These are phyloP conservation scores for Brasilioporus rufonigricans DNA, from an alignment of 768 basidiomycete genomes.

Conservation along the genomic window DNA sequence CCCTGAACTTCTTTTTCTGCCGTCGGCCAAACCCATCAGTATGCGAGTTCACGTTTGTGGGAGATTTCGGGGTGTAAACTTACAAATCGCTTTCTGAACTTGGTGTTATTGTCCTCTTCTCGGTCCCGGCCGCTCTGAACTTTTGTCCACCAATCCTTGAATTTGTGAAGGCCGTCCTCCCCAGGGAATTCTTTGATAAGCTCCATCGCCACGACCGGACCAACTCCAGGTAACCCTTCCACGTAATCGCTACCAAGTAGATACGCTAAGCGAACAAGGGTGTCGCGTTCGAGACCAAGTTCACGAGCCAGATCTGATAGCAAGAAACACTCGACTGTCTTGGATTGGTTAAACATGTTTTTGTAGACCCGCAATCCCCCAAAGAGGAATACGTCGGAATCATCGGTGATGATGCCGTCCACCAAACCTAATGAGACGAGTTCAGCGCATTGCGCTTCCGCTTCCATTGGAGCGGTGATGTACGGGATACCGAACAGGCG, in stretches of 20 bases:
- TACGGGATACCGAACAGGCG: slow-evolving; percentile 96
- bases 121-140: slow-evolving; percentile 90
- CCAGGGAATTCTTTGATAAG: slow-evolving; percentile 92
- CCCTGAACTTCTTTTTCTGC: slow-evolving; percentile 89
- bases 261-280: slow-evolving; percentile 87
- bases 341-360: slow-evolving; percentile 99
- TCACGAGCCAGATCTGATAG: slow-evolving; percentile 81
- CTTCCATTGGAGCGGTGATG: slow-evolving; percentile 98
- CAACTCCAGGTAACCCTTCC: slow-evolving; percentile 87
- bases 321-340: slow-evolving; percentile 97
- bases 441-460: slow-evolving; percentile 97
- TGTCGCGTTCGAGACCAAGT: slow-evolving; percentile 81
- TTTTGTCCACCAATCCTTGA: slow-evolving; percentile 92
- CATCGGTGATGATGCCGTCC: slow-evolving; percentile 98
- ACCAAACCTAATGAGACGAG: slow-evolving; percentile 83
- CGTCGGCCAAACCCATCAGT: slow-evolving; percentile 12
- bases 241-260: slow-evolving; percentile 96
- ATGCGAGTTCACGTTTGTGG: background rate
- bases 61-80: slow-evolving; percentile 34
- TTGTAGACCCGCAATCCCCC: slow-evolving; percentile 95
- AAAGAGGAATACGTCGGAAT: slow-evolving; percentile 98
- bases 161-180: slow-evolving; percentile 75
- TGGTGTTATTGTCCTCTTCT: slow-evolving; percentile 65
- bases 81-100: slow-evolving; percentile 84
- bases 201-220: slow-evolving; percentile 96